These are phyloP conservation scores for Ophiostoma piceae DNA, from an alignment of 2,329 filamentous ascomycete species.

Conservation along the genomic window DNA sequence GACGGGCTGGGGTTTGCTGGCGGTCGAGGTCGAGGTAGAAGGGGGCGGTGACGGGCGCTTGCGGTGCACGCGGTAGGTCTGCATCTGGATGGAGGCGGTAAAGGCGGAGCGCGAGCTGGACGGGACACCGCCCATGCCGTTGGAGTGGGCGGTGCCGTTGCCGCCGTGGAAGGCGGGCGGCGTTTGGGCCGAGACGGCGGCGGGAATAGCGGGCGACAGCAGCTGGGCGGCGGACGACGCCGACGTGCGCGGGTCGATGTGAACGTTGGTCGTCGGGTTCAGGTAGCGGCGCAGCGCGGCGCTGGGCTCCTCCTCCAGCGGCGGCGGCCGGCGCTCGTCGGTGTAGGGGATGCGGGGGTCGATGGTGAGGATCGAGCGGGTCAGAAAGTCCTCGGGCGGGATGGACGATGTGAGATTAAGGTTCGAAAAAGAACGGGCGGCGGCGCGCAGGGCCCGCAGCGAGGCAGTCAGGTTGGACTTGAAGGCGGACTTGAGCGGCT, in stretches of 20 bases:
- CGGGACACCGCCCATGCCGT: background rate
- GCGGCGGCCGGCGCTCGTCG: slow-evolving; percentile 60
- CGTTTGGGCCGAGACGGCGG: background rate
- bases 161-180: slow-evolving; percentile 18
- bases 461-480: slow-evolving; percentile 66
- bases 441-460: slow-evolving; percentile 57
- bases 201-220: slow-evolving; percentile 22
- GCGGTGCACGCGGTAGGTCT: slow-evolving; percentile 59
- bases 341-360: slow-evolving; percentile 62
- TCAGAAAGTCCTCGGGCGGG: slow-evolving; percentile 61
- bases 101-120: slow-evolving; percentile 38
- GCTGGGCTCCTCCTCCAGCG: slow-evolving; percentile 55
- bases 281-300: slow-evolving; percentile 62
- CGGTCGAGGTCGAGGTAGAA: background rate
- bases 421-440: slow-evolving; percentile 57
- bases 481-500: slow-evolving; percentile 54
- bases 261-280: slow-evolving; percentile 54
- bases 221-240: slow-evolving; percentile 20
- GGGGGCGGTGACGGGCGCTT: background rate
- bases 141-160: too few species aligned
- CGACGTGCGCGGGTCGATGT: slow-evolving; percentile 38
- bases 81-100: slow-evolving; percentile 66
- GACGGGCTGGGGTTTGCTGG: background rate
- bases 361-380: slow-evolving; percentile 62
- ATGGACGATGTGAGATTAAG: slow-evolving; percentile 60